Evolutionary conservation across 2,329 filamentous ascomycete genomes (phyloP).

Genomic region (Microcyclosporella mali): DNA sequence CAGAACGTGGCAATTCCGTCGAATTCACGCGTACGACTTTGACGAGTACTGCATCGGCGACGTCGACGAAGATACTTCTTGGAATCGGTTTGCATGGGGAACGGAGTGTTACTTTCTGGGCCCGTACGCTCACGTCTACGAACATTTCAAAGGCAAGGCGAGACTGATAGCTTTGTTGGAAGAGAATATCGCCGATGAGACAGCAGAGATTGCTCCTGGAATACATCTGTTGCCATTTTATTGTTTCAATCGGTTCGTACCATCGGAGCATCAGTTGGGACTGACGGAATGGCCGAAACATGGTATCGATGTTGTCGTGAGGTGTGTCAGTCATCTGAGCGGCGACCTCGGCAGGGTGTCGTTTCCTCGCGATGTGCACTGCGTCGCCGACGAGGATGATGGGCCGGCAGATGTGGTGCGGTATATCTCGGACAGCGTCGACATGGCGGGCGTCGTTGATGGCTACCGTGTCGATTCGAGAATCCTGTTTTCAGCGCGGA

Average conservation of each 20-base stretch:
- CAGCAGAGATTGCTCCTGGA: constrained; percentile 5
- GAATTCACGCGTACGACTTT: constrained; percentile 8
- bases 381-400: constrained; percentile 2
- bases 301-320: constrained; percentile 9
- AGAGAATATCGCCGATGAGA: constrained; percentile 1
- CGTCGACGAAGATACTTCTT: neutral
- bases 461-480: constrained; percentile 3
- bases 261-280: constrained; percentile 1
- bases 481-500: neutral
- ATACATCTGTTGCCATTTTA: constrained; percentile 9
- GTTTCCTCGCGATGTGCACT: constrained; percentile 8
- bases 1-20: neutral
- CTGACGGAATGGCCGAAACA: constrained; percentile 5
- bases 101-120: constrained; percentile 4
- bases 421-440: constrained; percentile 1
- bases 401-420: constrained; percentile 2
- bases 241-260: constrained; percentile 4
- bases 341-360: neutral
- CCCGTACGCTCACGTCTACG: neutral
- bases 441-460: constrained; percentile 3
- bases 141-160: neutral
- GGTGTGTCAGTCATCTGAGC: constrained; percentile 5
- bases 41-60: constrained; percentile 11
- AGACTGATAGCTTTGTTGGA: constrained; percentile 1
- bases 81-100: neutral